A percentile compares a stretch with the other conserved stretches of the same genome.
Evolutionary conservation across 2,329 filamentous ascomycete species (phyloP).

Genomic region (Colletotrichum destructivum): DNA sequence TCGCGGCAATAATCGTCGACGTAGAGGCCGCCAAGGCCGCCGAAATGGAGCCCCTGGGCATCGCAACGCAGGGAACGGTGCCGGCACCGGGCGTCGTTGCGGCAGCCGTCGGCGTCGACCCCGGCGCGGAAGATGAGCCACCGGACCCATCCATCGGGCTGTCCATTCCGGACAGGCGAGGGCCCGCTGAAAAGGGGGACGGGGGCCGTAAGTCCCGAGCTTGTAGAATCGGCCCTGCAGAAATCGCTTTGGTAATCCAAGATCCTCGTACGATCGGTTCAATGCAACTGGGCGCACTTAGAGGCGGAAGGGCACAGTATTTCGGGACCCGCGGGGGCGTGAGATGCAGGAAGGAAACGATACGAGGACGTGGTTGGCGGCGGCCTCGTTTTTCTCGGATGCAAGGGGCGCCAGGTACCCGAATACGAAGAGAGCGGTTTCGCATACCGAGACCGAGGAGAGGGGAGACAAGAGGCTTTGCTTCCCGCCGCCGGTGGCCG

Average conservation of each 20-base stretch:
- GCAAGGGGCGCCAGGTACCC: slow-evolving; percentile 14
- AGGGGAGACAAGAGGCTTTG: not conserved
- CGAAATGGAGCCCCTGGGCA: slow-evolving; percentile 3
- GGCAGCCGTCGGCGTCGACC: slow-evolving; percentile 37
- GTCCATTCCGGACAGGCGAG: slow-evolving; percentile 28
- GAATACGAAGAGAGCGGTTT: slow-evolving; percentile 36
- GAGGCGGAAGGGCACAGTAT: slow-evolving; percentile 19
- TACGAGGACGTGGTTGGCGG: slow-evolving; percentile 36
- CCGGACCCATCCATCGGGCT: slow-evolving; percentile 42
- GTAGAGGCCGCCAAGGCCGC: slow-evolving; percentile 24
- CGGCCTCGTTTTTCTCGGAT: slow-evolving; percentile 41
- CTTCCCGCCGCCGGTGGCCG: not conserved
- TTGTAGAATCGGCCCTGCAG: slow-evolving; percentile 8
- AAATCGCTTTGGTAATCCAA: not conserved
- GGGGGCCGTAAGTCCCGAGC: slow-evolving; percentile 3
- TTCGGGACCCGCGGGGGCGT: slow-evolving; percentile 8
- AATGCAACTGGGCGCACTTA: slow-evolving; percentile 10
- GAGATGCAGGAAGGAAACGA: slow-evolving; percentile 36
- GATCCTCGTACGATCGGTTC: not conserved
- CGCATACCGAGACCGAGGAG: slow-evolving; percentile 12
- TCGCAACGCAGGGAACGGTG: not conserved
- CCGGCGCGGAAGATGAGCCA: slow-evolving; percentile 36
- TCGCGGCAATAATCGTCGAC: slow-evolving; percentile 12
- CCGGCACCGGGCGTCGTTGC: slow-evolving; percentile 30
- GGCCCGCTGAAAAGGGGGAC: not conserved